Evolutionary conservation across 1,284 basidiomycete genomes (phyloP).

Genomic region (Leccinum subrobustum): DNA sequence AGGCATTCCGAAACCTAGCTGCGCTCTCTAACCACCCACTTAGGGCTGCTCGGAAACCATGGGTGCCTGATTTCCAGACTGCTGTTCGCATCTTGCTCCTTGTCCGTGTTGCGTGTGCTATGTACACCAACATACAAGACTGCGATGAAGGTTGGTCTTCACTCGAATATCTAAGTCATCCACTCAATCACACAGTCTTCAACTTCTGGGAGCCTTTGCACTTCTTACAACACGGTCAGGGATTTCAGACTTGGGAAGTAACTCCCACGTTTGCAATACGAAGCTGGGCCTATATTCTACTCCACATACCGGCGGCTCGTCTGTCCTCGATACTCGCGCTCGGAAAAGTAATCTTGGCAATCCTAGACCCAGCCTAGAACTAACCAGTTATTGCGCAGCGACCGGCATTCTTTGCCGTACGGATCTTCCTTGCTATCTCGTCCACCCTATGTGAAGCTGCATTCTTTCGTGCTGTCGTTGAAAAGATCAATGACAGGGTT

Average conservation of each 20-base stretch:
- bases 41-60: constrained; percentile 72
- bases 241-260: constrained; percentile 98
- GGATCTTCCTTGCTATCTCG: constrained; percentile 75
- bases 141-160: constrained; percentile 86
- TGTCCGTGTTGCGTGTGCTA: constrained; percentile 81
- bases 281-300: constrained; percentile 89
- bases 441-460: constrained; percentile 81
- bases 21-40: constrained; percentile 10
- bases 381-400: constrained; percentile 47
- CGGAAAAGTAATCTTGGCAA: constrained; percentile 47
- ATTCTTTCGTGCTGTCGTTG: constrained; percentile 81
- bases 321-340: constrained; percentile 42
- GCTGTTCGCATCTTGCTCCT: constrained; percentile 85
- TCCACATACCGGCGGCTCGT: constrained; percentile 66
- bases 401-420: constrained; percentile 85
- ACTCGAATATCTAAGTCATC: background rate
- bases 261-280: constrained; percentile 89
- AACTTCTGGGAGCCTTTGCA: constrained; percentile 99
- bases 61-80: constrained; percentile 79
- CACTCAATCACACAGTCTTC: constrained; percentile 62
- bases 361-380: constrained; percentile 1
- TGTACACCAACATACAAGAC: constrained; percentile 95
- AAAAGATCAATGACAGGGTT: constrained; percentile 84
- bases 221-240: constrained; percentile 78
- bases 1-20: constrained; percentile 9